A percentile compares a stretch with the other conserved stretches of the same genome.
Evolutionary conservation across 257 asterid genomes (phyloP).

Genomic region (Nicotiana attenuata): DNA sequence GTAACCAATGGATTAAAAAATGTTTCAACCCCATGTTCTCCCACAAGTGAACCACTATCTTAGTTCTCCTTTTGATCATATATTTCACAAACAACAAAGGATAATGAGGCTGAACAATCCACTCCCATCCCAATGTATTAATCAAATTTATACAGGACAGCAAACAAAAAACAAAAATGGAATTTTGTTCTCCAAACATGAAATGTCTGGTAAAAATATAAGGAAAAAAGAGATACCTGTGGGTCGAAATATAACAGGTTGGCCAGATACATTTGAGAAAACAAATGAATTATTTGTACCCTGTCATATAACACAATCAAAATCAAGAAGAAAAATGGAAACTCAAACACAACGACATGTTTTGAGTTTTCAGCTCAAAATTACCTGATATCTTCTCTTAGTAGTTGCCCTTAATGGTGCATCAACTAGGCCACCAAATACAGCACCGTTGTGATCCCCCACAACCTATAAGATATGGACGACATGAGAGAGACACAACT

Average conservation of each 20-base stretch:
- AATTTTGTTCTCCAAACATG: background rate
- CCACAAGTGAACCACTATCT: background rate
- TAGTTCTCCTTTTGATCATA: background rate
- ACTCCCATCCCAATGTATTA: background rate
- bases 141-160: background rate
- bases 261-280: constrained; percentile 71
- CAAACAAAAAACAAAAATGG: background rate
- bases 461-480: constrained; percentile 54
- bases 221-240: constrained; percentile 50
- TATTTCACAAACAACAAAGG: background rate
- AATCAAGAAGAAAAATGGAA: background rate
- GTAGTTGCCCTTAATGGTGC: constrained; percentile 77
- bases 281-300: constrained; percentile 73
- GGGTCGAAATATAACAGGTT: constrained; percentile 62
- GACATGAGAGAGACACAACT: constrained; percentile 2
- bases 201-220: background rate
- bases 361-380: constrained; percentile 9
- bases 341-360: background rate
- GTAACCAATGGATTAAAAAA: background rate
- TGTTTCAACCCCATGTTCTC: background rate
- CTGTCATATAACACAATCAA: constrained; percentile 31
- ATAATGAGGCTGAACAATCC: background rate
- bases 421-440: constrained; percentile 94
- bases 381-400: constrained; percentile 83
- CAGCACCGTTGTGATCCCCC: constrained; percentile 82